Base-by-base conservation (phyloP, 2,329 filamentous ascomycete species). In the Chrysosporium queenslandicum region DNA sequence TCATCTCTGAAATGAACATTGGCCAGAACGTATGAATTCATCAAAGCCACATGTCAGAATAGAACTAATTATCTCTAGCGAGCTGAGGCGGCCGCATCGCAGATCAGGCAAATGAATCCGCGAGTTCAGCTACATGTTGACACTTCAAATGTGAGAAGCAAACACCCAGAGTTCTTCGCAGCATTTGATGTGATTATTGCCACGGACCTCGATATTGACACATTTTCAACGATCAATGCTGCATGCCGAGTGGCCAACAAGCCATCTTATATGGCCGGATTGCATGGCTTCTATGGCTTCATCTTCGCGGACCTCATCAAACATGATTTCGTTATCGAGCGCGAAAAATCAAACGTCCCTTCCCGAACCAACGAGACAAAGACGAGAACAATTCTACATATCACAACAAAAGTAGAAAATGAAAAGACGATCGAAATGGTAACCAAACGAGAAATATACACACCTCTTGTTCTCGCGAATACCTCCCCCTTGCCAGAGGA, bases 271-370 rank as follows among this genome's bases (percentile, higher is more conserved):
- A 88, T 88, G 8, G 86, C 89, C 32, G 85, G 83, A 47, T 81
- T 85, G 2, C 87, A 96, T 65, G 92, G 92, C 46, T 79, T 95
- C 66, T 97, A 94, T 67, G 92, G 92, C 52, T 98, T 87, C 72
- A 86, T 95, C 59, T 98, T 98, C 67, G 86, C 86, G 53, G 92
- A 98, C 67, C 77, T 98, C 20, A 88, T 95, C 60, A 79, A 83
- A 62, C 92, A 98, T 67, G 83, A 90, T 62, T 98, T 88, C 64
- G 81, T 92, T 55, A 84, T 98, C 56, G 84, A 94, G 72, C 83
- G 92, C 53, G 82, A 87, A 56, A 83, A 85, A 57, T 83, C 86
- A 53, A 97, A 97, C 63, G 73, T 86, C 11, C 65, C 79, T 18
- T 75, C 77, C 0, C 60, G 70, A 2, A 83, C 82, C 0, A 67